Percentiles rank a stretch among this genome's conserved stretches.
Evolutionary conservation across 2,329 filamentous ascomycete genomes (phyloP).

Genomic region (Curvularia sp.): DNA sequence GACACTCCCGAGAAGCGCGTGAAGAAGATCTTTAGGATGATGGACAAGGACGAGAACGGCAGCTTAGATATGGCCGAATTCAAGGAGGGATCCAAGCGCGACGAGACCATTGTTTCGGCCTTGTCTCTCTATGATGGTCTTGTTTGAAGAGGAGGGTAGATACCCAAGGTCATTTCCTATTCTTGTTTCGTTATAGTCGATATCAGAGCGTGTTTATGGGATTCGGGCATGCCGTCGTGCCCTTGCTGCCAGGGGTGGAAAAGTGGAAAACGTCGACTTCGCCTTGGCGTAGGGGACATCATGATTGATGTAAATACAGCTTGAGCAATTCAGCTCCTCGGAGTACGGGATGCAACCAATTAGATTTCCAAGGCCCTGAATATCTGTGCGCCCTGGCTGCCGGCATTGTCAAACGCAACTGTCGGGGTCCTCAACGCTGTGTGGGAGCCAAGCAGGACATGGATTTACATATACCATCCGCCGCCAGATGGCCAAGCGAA

Average conservation of each 20-base stretch:
- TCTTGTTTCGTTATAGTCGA: conserved; percentile 43
- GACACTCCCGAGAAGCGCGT: conserved; percentile 99
- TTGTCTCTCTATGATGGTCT: conserved; percentile 95
- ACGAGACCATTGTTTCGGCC: conserved; percentile 98
- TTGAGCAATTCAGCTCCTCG: conserved; percentile 18
- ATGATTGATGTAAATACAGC: conserved; percentile 46
- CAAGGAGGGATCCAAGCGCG: conserved; percentile 98
- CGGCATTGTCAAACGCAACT: neutral
- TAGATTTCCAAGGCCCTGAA: conserved; percentile 2
- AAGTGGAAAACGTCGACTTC: conserved; percentile 38
- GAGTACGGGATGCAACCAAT: conserved; percentile 20
- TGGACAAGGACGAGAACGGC: conserved; percentile 99
- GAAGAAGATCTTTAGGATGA: conserved; percentile 98
- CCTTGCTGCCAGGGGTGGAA: conserved; percentile 40
- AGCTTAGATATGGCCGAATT: conserved; percentile 97
- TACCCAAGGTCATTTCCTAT: conserved; percentile 41
- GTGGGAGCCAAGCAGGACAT: neutral
- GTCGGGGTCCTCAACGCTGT: neutral
- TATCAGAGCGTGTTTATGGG: conserved; percentile 51
- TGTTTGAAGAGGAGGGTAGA: conserved; percentile 63
- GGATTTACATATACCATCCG: neutral
- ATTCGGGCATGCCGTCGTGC: conserved; percentile 40
- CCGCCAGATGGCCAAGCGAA: neutral
- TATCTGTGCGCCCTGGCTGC: neutral
- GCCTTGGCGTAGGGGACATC: conserved; percentile 46